Evolutionary conservation across 495 filamentous ascomycete genomes (phyloP).

Genomic region (Podospora conica): DNA sequence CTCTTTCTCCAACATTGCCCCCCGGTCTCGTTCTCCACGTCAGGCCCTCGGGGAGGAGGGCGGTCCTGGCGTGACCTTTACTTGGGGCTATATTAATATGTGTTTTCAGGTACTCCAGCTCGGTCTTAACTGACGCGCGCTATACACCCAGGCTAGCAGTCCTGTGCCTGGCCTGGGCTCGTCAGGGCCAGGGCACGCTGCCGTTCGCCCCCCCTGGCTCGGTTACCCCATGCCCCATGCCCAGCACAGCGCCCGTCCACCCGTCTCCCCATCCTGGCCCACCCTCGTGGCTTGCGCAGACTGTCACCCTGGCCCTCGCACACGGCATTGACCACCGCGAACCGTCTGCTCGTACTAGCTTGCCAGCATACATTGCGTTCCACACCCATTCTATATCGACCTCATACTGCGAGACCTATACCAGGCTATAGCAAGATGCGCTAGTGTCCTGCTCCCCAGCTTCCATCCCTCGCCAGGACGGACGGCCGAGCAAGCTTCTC

Average conservation of each 20-base stretch:
- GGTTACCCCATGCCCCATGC: slow-evolving; percentile 7
- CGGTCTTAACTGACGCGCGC: slow-evolving; percentile 24
- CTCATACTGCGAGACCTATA: slow-evolving; percentile 26
- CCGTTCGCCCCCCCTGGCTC: slow-evolving; percentile 17
- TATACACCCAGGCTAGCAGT: slow-evolving; percentile 6
- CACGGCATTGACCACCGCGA: slow-evolving; percentile 32
- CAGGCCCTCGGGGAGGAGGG: slow-evolving; percentile 4
- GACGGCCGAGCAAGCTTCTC: slow-evolving; percentile 20
- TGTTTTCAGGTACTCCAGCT: slow-evolving; percentile 28
- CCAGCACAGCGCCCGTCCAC: not conserved
- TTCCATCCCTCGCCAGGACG: slow-evolving; percentile 5
- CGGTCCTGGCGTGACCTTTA: slow-evolving; percentile 22
- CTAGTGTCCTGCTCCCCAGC: slow-evolving; percentile 12
- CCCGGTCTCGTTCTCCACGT: slow-evolving; percentile 22
- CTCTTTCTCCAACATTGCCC: not conserved
- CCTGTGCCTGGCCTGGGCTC: slow-evolving; percentile 25
- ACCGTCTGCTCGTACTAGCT: slow-evolving; percentile 12
- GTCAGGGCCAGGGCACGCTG: slow-evolving; percentile 5
- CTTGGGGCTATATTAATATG: slow-evolving; percentile 30
- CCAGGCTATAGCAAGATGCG: slow-evolving; percentile 16
- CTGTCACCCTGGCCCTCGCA: slow-evolving; percentile 9
- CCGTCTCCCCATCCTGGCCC: slow-evolving; percentile 2
- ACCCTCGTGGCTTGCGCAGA: slow-evolving; percentile 7
- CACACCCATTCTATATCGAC: slow-evolving; percentile 27
- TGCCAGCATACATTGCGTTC: slow-evolving; percentile 21